Conservation (phyloP, 1,139 yeast species). For the Kodamaea suecica region DNA sequence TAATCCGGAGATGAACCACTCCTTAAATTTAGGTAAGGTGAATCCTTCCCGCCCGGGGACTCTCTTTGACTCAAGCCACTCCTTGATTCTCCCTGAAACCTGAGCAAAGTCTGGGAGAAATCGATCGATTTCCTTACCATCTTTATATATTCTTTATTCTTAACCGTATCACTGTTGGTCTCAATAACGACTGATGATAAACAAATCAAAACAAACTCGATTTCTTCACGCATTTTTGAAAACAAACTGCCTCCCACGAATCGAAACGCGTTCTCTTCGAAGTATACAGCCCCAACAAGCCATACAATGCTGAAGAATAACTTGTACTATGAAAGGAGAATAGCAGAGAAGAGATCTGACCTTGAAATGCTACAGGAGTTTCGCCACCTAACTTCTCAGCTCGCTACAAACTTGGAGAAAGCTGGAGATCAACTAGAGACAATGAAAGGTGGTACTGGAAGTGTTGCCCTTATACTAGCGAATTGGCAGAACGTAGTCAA, state of each 20-base stretch:
- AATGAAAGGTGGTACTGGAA: conserved; percentile 57
- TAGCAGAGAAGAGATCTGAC: conserved; percentile 50
- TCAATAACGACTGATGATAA: too few relatives aligned
- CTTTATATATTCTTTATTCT: too few relatives aligned
- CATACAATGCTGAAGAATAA: conserved; percentile 16
- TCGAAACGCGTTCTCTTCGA: not conserved
- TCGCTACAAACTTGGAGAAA: conserved; percentile 47
- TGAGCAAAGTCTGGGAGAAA: conserved; percentile 19
- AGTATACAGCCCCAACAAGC: too few relatives aligned
- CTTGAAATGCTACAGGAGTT: conserved; percentile 51
- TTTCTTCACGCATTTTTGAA: too few relatives aligned
- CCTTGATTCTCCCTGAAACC: conserved; percentile 13
- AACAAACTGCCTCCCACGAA: too few relatives aligned
- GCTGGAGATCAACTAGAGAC: conserved; percentile 48
- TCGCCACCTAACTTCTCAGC: conserved; percentile 42
- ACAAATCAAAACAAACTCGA: conserved; percentile 3
- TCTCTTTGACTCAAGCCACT: too few relatives aligned
- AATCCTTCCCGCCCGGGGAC: too few relatives aligned
- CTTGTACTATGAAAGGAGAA: conserved; percentile 25
- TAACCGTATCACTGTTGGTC: too few relatives aligned
- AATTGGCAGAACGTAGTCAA: conserved; percentile 71
- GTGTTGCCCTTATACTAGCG: conserved; percentile 52
- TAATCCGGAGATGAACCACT: too few relatives aligned
- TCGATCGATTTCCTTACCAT: conserved; percentile 24
- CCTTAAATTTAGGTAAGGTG: too few relatives aligned